Evolutionary conservation across 1,284 basidiomycete genomes (phyloP).

Genomic region (Rugosomyces carneus): DNA sequence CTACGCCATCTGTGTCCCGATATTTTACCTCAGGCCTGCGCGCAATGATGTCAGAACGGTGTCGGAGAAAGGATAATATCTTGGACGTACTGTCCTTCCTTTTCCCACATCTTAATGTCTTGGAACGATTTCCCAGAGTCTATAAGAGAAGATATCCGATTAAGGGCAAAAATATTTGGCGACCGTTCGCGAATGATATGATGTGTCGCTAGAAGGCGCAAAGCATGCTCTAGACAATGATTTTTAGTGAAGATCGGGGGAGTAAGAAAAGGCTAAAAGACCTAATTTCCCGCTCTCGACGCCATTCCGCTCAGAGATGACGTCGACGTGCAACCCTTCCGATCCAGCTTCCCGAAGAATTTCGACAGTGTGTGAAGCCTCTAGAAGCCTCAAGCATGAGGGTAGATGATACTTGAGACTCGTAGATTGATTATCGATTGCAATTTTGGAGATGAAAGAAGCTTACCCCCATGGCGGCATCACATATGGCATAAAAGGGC

Average conservation of each 20-base stretch:
- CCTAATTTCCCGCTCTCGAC: slow-evolving; percentile 46
- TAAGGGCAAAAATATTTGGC: slow-evolving; percentile 63
- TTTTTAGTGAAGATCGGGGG: too few relatives aligned
- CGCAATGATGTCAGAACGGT: background rate
- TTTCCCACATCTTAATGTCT: slow-evolving; percentile 27
- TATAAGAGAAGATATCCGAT: slow-evolving; percentile 58
- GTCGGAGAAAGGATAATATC: background rate
- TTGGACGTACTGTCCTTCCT: slow-evolving; percentile 25
- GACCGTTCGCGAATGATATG: slow-evolving; percentile 59
- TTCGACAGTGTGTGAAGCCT: slow-evolving; percentile 61
- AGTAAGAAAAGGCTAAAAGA: slow-evolving; percentile 20
- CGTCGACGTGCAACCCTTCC: slow-evolving; percentile 49
- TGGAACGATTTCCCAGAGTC: slow-evolving; percentile 54
- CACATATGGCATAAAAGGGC: slow-evolving; percentile 62
- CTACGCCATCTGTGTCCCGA: slow-evolving; percentile 50
- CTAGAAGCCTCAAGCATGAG: slow-evolving; percentile 60
- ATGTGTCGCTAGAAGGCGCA: slow-evolving; percentile 67
- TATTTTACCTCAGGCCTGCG: slow-evolving; percentile 45
- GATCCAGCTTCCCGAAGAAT: slow-evolving; percentile 56
- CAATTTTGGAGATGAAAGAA: slow-evolving; percentile 3
- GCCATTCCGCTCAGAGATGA: slow-evolving; percentile 43
- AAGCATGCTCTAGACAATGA: too few relatives aligned
- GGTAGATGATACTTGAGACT: slow-evolving; percentile 58
- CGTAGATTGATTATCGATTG: background rate
- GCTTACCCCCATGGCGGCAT: slow-evolving; percentile 60